A percentile compares a stretch with the other conserved stretches of the same genome.
Conservation (phyloP, 2,329 filamentous ascomycete genomes). For the Cercospora sp. region DNA sequence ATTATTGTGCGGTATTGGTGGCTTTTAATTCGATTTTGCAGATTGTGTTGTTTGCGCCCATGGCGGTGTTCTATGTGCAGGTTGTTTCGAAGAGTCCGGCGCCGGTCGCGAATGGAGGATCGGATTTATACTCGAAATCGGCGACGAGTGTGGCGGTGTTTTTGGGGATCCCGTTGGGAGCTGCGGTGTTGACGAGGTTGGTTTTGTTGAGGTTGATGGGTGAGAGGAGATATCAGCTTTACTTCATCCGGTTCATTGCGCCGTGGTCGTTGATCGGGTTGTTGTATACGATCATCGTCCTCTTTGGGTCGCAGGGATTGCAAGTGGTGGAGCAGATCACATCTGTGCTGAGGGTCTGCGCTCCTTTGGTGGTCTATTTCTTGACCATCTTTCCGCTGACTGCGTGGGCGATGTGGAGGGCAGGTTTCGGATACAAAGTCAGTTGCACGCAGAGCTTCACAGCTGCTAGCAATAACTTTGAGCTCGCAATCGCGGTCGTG, state of each 20-base stretch:
- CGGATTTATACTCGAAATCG: constrained; percentile 50
- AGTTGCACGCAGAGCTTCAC: constrained; percentile 80
- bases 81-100: constrained; percentile 57
- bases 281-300: constrained; percentile 80
- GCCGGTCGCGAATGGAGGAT: constrained; percentile 28
- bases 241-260: constrained; percentile 68
- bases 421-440: constrained; percentile 73
- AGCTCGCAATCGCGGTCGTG: constrained; percentile 84
- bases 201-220: constrained; percentile 57
- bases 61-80: constrained; percentile 58
- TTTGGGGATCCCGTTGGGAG: constrained; percentile 75
- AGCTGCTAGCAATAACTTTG: constrained; percentile 90
- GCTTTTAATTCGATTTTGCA: constrained; percentile 52
- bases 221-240: constrained; percentile 62
- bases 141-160: constrained; percentile 82
- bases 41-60: constrained; percentile 48
- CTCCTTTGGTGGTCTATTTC: constrained; percentile 82
- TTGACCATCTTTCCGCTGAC: constrained; percentile 67
- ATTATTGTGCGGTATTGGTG: constrained; percentile 71
- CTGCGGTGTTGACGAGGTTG: constrained; percentile 74
- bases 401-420: constrained; percentile 58
- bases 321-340: constrained; percentile 81
- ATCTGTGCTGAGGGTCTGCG: constrained; percentile 75
- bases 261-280: constrained; percentile 80
- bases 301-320: constrained; percentile 78